Percentiles rank a stretch among this genome's conserved stretches.
Evolutionary conservation across 768 basidiomycete species (phyloP).

Genomic region (Mycena galericulata): DNA sequence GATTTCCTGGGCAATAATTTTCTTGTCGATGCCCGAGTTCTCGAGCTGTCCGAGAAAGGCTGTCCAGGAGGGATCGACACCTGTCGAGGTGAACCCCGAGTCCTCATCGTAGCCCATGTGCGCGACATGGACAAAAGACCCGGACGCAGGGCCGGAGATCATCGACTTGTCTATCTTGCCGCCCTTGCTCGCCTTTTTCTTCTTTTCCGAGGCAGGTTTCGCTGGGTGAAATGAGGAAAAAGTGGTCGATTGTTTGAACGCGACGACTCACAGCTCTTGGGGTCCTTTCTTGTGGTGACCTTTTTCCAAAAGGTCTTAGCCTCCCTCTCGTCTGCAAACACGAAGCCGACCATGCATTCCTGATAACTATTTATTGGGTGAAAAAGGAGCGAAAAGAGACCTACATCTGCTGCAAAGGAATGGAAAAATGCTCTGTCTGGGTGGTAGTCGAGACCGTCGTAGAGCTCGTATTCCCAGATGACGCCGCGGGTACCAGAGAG

Average conservation of each 20-base stretch:
- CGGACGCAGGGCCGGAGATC: constrained; percentile 85
- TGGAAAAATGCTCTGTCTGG: constrained; percentile 93
- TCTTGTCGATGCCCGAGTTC: constrained; percentile 71
- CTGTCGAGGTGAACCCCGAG: constrained; percentile 85
- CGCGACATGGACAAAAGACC: constrained; percentile 89
- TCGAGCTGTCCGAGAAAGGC: constrained; percentile 76
- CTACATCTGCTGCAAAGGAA: constrained; percentile 91
- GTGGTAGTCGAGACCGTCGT: constrained; percentile 82
- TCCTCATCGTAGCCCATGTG: constrained; percentile 96
- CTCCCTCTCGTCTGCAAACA: constrained; percentile 89
- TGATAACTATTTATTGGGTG: constrained; percentile 43
- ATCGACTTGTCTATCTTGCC: constrained; percentile 93
- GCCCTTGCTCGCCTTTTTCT: constrained; percentile 68
- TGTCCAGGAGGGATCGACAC: constrained; percentile 93
- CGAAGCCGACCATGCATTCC: constrained; percentile 93
- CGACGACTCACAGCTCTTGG: constrained; percentile 60
- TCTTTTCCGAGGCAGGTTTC: constrained; percentile 65
- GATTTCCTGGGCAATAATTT: constrained; percentile 81
- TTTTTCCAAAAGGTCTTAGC: constrained; percentile 91
- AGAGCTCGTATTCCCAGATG: constrained; percentile 95
- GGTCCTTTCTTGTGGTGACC: constrained; percentile 73
- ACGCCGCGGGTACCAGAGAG: constrained; percentile 85
- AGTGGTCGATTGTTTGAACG: constrained; percentile 21
- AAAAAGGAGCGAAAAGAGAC: constrained; percentile 46
- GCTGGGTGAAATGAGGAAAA: constrained; percentile 42